These are phyloP conservation scores for Fusarium anthophilum DNA, from an alignment of 2,329 filamentous ascomycete species.

Conservation along the genomic window DNA sequence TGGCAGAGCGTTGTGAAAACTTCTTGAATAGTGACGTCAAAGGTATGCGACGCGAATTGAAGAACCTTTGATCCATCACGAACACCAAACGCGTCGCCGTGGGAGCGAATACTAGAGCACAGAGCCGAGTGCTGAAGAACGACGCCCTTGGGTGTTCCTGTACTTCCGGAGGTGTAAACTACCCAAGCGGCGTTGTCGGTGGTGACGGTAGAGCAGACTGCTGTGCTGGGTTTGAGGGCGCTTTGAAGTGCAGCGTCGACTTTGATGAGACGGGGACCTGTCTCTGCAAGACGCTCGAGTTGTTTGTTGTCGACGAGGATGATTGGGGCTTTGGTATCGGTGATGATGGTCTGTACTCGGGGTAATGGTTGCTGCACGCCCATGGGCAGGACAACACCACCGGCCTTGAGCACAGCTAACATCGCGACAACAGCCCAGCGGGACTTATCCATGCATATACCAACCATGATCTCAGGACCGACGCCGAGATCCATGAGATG, in stretches of 20 bases:
- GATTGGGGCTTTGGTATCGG: background rate
- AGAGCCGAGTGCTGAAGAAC: background rate
- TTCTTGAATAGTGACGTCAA: background rate
- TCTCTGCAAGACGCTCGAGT: background rate
- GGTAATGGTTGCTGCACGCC: background rate
- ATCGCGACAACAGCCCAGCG: background rate
- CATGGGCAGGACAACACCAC: background rate
- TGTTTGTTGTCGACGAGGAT: background rate
- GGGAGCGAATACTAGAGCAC: background rate
- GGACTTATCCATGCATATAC: background rate
- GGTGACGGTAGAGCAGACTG: background rate
- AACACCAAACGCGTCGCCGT: background rate
- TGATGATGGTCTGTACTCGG: background rate
- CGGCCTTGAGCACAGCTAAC: background rate
- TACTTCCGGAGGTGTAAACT: background rate
- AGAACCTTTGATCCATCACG: background rate
- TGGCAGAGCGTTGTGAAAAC: background rate
- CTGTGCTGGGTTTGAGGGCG: background rate
- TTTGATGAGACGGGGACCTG: background rate
- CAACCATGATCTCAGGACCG: background rate
- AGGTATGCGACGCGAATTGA: conserved; percentile 1
- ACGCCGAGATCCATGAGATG: background rate
- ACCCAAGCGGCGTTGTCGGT: background rate
- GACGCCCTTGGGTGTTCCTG: background rate
- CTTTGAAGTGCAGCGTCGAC: background rate